Base-by-base conservation (phyloP, 2,329 filamentous ascomycete species). In the Diaporthe citriasiana region DNA sequence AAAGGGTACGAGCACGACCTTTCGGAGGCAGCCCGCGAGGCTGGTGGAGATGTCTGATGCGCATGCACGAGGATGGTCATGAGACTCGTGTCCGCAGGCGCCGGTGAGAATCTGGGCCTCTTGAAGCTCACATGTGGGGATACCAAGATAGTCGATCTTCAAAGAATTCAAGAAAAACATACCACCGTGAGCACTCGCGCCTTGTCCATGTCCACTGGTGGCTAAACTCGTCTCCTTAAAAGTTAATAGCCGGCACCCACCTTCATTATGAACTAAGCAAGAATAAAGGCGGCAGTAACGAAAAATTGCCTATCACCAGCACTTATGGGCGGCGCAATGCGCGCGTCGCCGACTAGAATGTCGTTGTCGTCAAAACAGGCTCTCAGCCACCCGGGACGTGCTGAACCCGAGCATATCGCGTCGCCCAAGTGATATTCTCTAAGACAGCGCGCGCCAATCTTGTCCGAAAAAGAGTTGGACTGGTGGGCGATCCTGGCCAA, bases 341-440 rank as follows among this genome's bases (percentile, higher is more conserved):
- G 42, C 60, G 60, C 60, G 7, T 35, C 59, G 17, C 27, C 25
- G 5, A 45, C 25, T 15, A 45, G 6, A 10, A 30, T 7, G 15
- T 17, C 40, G 27, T 35, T 15, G 60, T 50, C 60, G 60, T 66
- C 60, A 66, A 66, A 66, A 35, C 60, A 66, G 60, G 30, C 42
- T 66, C 60, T 51, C 42, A 66, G 60, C 60, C 60, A 66, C 60
- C 60, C 60, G 60, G 60, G 60, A 51, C 19, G 22, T 35, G 60
- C 60, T 66, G 60, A 38, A 51, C 27, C 60, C 60, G 60, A 27
- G 60, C 30, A 6, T 30, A 30, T 17, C n/a, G 38, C 38, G 57
- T 30, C 25, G 27, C 45, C 35, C 35, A 66, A 45, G 8, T 13
- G 10, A 51, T 50, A 66, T 50, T 50, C 30, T 47, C 60, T 45